Conservation (phyloP, 768 basidiomycete species). For the Hypholoma sublateritium region DNA sequence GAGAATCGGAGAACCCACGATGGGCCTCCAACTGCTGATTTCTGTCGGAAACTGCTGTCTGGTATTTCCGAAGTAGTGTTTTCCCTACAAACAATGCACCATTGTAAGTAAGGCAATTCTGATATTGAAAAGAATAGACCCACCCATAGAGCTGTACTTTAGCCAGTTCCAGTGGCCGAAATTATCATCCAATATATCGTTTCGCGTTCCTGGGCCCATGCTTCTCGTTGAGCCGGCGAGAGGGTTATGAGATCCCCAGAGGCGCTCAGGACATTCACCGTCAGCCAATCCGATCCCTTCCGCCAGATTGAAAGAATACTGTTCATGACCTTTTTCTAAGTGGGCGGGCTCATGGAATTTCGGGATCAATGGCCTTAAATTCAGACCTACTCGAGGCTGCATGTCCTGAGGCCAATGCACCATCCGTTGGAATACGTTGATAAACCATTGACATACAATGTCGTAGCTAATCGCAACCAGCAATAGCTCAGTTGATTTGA, state of each 20-base stretch:
- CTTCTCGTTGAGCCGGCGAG: slow-evolving; percentile 28
- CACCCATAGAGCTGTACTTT: slow-evolving; percentile 15
- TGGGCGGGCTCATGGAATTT: slow-evolving; percentile 31
- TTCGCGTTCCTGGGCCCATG: slow-evolving; percentile 26
- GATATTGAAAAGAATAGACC: not conserved
- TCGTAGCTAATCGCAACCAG: slow-evolving; percentile 24
- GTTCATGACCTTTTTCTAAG: no score
- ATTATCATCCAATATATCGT: slow-evolving; percentile 8
- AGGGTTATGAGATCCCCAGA: slow-evolving; percentile 29
- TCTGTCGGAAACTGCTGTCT: not conserved
- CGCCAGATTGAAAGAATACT: slow-evolving; percentile 27
- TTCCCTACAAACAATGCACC: not conserved
- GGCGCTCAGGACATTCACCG: slow-evolving; percentile 30
- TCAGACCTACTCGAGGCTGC: not conserved
- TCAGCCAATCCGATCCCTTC: slow-evolving; percentile 25
- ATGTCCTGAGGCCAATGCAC: not conserved
- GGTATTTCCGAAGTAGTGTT: not conserved
- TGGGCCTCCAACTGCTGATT: slow-evolving; percentile 13
- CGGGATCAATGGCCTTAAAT: slow-evolving; percentile 18
- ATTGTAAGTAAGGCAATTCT: not conserved
- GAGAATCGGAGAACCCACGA: slow-evolving; percentile 2
- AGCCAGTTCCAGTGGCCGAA: slow-evolving; percentile 29
- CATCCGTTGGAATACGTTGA: slow-evolving; percentile 20
- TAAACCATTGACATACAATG: slow-evolving; percentile 29
- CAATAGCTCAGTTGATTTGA: not conserved